A percentile compares a stretch with the other conserved stretches of the same genome.
These are phyloP conservation scores for Aurinia saxatilis DNA, from an alignment of 345 rosid genomes.

Conservation along the genomic window DNA sequence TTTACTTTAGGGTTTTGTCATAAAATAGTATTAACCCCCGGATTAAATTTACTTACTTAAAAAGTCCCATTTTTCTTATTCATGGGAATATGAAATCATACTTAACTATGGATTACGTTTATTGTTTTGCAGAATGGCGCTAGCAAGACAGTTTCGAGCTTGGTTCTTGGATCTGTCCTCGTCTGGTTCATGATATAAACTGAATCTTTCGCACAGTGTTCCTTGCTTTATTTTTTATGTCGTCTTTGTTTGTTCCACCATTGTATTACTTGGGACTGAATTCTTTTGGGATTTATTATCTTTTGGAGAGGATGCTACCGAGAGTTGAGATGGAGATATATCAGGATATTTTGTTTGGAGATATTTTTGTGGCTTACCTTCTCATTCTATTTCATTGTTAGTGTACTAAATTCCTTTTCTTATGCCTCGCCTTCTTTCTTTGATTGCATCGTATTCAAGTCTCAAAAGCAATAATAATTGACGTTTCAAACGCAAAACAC, in stretches of 20 bases:
- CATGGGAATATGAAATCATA: too few species aligned
- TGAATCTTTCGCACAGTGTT: not conserved
- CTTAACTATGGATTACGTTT: too few species aligned
- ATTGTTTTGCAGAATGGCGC: slow-evolving; percentile 26
- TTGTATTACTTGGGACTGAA: slow-evolving; percentile 31
- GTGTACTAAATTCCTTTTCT: not conserved
- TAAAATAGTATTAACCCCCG: not conserved
- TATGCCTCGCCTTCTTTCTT: not conserved
- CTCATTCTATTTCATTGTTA: slow-evolving; percentile 19
- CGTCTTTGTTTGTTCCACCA: slow-evolving; percentile 22
- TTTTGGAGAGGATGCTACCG: slow-evolving; percentile 20
- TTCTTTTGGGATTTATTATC: slow-evolving; percentile 28
- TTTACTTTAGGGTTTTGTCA: not conserved
- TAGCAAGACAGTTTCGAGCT: slow-evolving; percentile 27
- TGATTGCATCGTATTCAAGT: too few species aligned
- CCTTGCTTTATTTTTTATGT: slow-evolving; percentile 14
- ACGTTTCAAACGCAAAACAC: not conserved
- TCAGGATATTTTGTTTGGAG: slow-evolving; percentile 19
- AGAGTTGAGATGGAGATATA: slow-evolving; percentile 19
- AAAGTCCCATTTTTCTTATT: not conserved
- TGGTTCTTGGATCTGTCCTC: slow-evolving; percentile 29
- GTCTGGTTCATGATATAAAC: slow-evolving; percentile 30
- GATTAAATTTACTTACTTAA: not conserved
- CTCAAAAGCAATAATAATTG: not conserved
- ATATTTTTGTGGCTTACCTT: slow-evolving; percentile 17